Evolutionary conservation across 305 asterid species (phyloP).

Genomic region (Coffea humblotiana): DNA sequence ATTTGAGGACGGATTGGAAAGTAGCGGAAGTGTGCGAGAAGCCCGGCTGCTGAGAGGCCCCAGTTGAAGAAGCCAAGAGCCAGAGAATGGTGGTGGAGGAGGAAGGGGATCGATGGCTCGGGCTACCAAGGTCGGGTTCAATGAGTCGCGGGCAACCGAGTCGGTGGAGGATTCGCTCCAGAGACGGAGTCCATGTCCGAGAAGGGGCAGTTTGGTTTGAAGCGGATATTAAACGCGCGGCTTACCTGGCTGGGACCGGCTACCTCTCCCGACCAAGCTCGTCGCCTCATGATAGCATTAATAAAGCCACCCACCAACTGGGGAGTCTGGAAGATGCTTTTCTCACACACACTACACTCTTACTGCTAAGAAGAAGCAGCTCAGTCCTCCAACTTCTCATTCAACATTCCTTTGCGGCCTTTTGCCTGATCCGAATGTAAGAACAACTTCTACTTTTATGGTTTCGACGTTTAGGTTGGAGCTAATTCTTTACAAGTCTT

Average conservation of each 20-base stretch:
- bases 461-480: no score
- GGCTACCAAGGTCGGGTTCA: conserved; percentile 65
- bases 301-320: no score
- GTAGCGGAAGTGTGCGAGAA: conserved; percentile 65
- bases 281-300: conserved; percentile 29
- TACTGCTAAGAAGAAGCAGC: no score
- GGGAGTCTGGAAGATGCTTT: no score
- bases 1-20: conserved; percentile 65
- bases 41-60: conserved; percentile 95
- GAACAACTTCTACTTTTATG: no score
- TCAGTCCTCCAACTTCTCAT: no score
- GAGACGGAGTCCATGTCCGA: conserved; percentile 66
- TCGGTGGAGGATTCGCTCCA: conserved; percentile 74
- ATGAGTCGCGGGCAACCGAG: conserved; percentile 68
- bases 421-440: no score
- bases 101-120: conserved; percentile 76
- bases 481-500: no score
- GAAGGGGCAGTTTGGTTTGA: conserved; percentile 36
- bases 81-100: conserved; percentile 68
- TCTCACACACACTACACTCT: no score
- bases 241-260: conserved; percentile 59
- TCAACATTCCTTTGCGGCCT: no score
- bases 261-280: conserved; percentile 42
- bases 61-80: conserved; percentile 94
- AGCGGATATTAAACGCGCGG: conserved; percentile 58